Evolutionary conservation across 2,329 filamentous ascomycete genomes (phyloP), one percentile per base, ranked within the genome.

Genomic region (Pseudogymnoascus sp.): DNA sequence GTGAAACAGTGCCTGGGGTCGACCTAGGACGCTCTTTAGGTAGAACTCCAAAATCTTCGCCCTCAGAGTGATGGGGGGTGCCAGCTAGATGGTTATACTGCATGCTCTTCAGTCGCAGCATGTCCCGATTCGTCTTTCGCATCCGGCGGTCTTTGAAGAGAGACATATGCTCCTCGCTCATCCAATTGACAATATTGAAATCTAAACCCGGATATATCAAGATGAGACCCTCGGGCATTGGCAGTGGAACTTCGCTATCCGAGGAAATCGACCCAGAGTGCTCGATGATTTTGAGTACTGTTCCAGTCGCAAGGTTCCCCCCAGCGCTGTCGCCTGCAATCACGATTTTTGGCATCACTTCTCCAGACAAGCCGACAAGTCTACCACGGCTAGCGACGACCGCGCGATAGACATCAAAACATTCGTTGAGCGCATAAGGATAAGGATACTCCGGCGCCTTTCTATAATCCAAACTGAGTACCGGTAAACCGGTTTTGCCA

Each of bases 161-260:
- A 0, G 91, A 86, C 91, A 98, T 96, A 73, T 99, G 93, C 74
- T 98, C 93, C 70, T 98, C 93, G 0, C 91, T 93, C 93, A 99
- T 98, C 95, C 95, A 99, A 75, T 93, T 97, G 38, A 91, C 91
- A 68, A 98, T 98, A 71, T 96, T 97, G 89, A 98, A 92, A 71
- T 98, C 95, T 64, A 99, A 78, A 0, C 89, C 88, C 0, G 95
- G 95, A 71, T 99, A 99, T 64, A 96, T 87, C 59, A 96, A 81
- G 0, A 98, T 82, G 6, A 98, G 76, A 0, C 92, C 93, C 61
- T 90, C 89, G 0, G 95, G 95, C 0, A 84, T 73, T 0, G 92
- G 89, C 5, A 96, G 79, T 2, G 85, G 79, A 19, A 78, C 77
- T 66, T 86, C 81, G 24, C 81, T 79, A 16, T 83, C 81, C 3